phyloP scores from a whole-genome alignment of 2,329 filamentous ascomycete genomes.

The Phaeosphaeriaceae sp. region DNA sequence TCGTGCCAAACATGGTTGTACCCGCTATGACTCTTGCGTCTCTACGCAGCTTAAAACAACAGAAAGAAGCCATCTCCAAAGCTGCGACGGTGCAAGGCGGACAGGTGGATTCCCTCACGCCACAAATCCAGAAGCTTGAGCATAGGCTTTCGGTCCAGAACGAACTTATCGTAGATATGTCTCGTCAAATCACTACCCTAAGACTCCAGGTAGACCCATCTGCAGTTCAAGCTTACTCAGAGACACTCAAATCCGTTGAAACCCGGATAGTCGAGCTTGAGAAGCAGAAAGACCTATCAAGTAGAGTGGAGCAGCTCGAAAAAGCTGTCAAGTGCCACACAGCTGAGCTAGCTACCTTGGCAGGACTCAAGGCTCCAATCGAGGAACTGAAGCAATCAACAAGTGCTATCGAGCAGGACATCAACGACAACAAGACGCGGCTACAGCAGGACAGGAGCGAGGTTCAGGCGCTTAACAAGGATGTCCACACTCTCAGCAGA shows the following conservation, averaged over 20 bases:
- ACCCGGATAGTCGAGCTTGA: not conserved
- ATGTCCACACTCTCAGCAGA: not conserved
- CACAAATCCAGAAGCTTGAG: not conserved
- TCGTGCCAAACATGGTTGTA: conserved; percentile 28
- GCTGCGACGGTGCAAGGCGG: not conserved
- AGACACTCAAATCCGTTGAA: not conserved
- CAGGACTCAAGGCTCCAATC: too few species aligned
- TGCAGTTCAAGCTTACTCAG: not conserved
- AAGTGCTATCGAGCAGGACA: not conserved
- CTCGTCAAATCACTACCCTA: not conserved
- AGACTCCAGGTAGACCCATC: not conserved
- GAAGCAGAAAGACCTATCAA: not conserved
- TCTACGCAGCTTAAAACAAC: conserved; percentile 9
- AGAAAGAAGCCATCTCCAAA: conserved; percentile 9
- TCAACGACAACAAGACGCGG: not conserved
- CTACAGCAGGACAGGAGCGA: not conserved
- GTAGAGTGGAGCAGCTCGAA: too few species aligned
- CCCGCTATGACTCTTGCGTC: conserved; percentile 5
- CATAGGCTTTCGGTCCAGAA: not conserved
- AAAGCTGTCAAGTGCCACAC: too few species aligned
- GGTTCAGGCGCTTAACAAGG: not conserved
- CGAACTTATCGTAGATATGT: not conserved
- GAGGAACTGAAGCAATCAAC: too few species aligned
- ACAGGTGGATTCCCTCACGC: not conserved
- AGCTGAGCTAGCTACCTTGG: too few species aligned